Base-by-base conservation (phyloP, 2,329 filamentous ascomycete species). In the Lachnellula occidentalis region DNA sequence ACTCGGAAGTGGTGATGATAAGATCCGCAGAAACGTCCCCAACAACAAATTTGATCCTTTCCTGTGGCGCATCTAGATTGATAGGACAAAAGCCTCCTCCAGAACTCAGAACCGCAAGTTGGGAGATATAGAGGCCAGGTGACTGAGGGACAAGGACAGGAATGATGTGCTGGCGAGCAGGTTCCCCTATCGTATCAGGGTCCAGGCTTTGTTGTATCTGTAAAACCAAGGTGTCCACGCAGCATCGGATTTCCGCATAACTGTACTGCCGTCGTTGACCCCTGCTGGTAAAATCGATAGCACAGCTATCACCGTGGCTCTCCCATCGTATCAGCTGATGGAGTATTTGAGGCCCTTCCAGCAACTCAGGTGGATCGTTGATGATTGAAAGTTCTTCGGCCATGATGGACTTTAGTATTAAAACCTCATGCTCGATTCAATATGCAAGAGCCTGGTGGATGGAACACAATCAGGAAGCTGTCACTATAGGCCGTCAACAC, bases 11-110 rank as follows among this genome's bases (percentile, higher is more conserved):
- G 0, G 86, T 88, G 43, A 96, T 71, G 27, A 95, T 72, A 0
- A 95, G 67, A 7, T 72, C 73, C 6, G 91, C 89, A 11, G 77
- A 75, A 39, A 95, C 81, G 74, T 96, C 90, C n/a, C 80, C 69
- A 15, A 92, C 71, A 48, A 96, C 92, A 67, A 95, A 96, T 49
- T 78, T 81, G 43, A 95, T 77, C 48, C 92, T 79, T 51, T 95
- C 90, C 4, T 76, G 70, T 0, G 92, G 92, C 0, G 86, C 82
- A 70, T 95, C 91, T 48, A 88, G 77, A 57, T 87, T 87, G 53
- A 96, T 73, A 0, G 92, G 91, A 61, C 91, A 96, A 64, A 96
- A 96, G 0, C 90, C 90, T 36, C 81, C 88, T 6, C 92, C 92
- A 12, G 85, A 84, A 69, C 92, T 91, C 46, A 96, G 75, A 51